phyloP scores from a whole-genome alignment of 495 filamentous ascomycete genomes.

The Chaetomidium leptoderma region DNA sequence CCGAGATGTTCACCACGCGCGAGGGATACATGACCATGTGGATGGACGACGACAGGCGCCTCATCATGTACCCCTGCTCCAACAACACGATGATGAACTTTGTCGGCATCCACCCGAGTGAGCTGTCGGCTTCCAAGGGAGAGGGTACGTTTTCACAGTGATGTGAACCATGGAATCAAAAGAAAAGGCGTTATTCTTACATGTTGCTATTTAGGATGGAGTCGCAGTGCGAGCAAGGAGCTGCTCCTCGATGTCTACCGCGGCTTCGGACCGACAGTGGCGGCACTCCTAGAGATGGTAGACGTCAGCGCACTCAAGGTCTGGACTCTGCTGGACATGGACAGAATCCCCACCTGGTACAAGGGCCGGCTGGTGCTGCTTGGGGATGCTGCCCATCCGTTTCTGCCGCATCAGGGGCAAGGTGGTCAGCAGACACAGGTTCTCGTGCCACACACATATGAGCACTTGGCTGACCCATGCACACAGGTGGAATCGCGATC shows the following conservation, averaged over 20 bases:
- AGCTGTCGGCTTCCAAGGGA: conserved; percentile 25
- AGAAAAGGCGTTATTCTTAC: too few species aligned
- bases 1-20: conserved; percentile 34
- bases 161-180: background rate
- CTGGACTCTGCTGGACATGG: conserved; percentile 56
- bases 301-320: conserved; percentile 48
- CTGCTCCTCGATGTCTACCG: conserved; percentile 47
- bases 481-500: conserved; percentile 45
- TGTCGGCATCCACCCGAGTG: conserved; percentile 53
- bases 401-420: conserved; percentile 45
- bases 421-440: conserved; percentile 23
- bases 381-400: conserved; percentile 61
- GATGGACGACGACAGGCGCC: conserved; percentile 43
- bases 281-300: conserved; percentile 42
- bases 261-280: conserved; percentile 44
- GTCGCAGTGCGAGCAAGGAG: conserved; percentile 41
- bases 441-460: background rate
- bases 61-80: conserved; percentile 55
- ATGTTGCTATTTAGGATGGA: conserved; percentile 47
- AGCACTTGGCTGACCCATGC: background rate
- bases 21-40: conserved; percentile 46
- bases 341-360: conserved; percentile 48
- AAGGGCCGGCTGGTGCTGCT: conserved; percentile 48
- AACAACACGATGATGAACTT: conserved; percentile 54
- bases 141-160: conserved; percentile 2